Evolutionary conservation across 2,329 filamentous ascomycete genomes (phyloP), one percentile per base, ranked within the genome.

Genomic region (Phialophora chinensis): DNA sequence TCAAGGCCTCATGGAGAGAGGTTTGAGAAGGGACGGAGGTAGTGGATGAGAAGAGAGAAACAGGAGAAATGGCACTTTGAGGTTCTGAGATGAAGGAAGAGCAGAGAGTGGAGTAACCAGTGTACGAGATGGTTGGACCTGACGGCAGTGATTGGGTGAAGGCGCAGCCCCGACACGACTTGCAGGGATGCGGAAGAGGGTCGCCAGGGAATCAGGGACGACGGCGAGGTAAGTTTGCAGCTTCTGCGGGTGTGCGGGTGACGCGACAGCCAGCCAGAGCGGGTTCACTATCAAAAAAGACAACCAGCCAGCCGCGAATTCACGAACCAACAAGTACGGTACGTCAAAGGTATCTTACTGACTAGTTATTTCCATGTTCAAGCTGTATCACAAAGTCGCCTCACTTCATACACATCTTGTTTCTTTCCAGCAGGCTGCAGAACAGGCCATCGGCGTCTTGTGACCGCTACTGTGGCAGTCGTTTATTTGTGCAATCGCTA

Each of bases 91-190:
- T 66, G 65, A 65, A 42, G 65, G 65, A 65, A 42, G 65, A 67
- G 62, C 64, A 63, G 58, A 58, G 68, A 62, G 60, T 66, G 67
- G 65, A 69, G 62, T 27, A 52, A 49, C 65, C 63, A 70, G 66
- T 54, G 66, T 66, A 66, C 63, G 66, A 68, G 66, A 69, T 60
- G 65, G 59, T 61, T 53, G 59, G 59, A 31, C 59, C 55, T 66
- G 67, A 65, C 69, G 66, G 57, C 44, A 65, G 47, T 65, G 66
- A 71, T 71, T 66, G 66, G 68, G 62, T 47, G 52, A 27, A 55
- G 58, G 42, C 25, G 59, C 66, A 66, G 63, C 63, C 66, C 68
- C 66, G 66, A 67, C 66, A 66, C 68, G 59, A 54, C 59, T 69
- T 67, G 68, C 68, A 69, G 60, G 68, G 68, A 58, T 70, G 56